A percentile compares a stretch with the other conserved stretches of the same genome.
phyloP scores from a whole-genome alignment of 2,329 filamentous ascomycete genomes.

The Cladosporium austrohemisphaericum region DNA sequence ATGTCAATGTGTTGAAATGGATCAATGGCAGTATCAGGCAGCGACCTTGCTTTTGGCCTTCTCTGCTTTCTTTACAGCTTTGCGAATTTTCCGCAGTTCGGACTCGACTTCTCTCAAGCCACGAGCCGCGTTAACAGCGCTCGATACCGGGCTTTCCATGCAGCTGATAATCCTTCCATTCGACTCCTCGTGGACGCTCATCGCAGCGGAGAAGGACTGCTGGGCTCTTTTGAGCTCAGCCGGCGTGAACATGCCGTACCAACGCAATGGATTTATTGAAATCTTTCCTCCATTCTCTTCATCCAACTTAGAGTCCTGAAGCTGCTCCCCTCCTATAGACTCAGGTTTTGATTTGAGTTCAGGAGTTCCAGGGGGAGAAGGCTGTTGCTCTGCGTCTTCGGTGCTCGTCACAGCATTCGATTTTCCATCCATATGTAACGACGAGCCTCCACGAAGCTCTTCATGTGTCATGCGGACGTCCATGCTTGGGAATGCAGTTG shows the following conservation, averaged over 20 bases:
- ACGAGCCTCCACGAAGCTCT: too few relatives aligned
- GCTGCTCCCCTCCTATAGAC: not conserved
- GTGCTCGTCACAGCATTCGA: not conserved
- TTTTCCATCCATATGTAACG: too few relatives aligned
- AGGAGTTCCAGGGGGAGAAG: conserved; percentile 40
- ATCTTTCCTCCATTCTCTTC: not conserved
- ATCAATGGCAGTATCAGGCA: too few relatives aligned
- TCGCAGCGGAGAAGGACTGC: conserved; percentile 52
- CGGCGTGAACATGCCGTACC: conserved; percentile 55
- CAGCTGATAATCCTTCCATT: not conserved
- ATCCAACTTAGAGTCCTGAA: too few relatives aligned
- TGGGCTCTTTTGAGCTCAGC: conserved; percentile 56
- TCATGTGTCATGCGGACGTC: too few relatives aligned
- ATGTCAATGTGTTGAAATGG: too few relatives aligned
- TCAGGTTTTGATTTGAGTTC: conserved; percentile 28
- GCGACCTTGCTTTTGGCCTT: conserved; percentile 6
- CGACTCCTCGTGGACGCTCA: conserved; percentile 35
- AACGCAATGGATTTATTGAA: conserved; percentile 51
- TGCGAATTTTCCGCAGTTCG: conserved; percentile 58
- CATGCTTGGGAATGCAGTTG: too few relatives aligned
- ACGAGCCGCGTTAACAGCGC: conserved; percentile 54
- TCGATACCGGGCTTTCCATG: conserved; percentile 48
- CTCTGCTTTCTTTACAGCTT: conserved; percentile 41
- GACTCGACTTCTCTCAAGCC: conserved; percentile 65
- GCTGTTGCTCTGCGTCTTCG: conserved; percentile 14